Evolutionary conservation across 2,329 filamentous ascomycete genomes (phyloP).

Genomic region (Venturia carpophila): DNA sequence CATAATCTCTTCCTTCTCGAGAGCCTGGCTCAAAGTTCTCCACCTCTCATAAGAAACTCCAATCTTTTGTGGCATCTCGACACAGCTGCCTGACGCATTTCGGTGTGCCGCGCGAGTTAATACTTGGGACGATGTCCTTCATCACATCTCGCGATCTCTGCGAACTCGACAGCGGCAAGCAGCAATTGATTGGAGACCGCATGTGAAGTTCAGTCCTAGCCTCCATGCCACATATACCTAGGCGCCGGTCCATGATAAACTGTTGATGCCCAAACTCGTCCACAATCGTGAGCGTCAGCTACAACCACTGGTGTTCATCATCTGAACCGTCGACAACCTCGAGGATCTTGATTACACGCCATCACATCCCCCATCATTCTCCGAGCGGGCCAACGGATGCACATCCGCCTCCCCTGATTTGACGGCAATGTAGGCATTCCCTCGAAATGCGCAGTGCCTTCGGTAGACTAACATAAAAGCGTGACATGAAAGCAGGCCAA

Average conservation of each 20-base stretch:
- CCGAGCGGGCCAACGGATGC: not conserved
- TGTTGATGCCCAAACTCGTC: not conserved
- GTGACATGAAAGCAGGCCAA: not conserved
- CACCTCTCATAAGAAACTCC: not conserved
- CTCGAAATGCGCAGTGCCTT: not conserved
- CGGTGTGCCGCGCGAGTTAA: not conserved
- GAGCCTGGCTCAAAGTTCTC: not conserved
- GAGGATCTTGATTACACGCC: not conserved
- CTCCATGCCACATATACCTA: not conserved
- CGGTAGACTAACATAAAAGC: not conserved
- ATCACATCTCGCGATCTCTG: not conserved
- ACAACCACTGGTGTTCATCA: not conserved
- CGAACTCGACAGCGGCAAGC: not conserved
- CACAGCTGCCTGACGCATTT: not conserved
- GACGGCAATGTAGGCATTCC: not conserved
- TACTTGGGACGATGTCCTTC: not conserved
- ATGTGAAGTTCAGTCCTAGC: not conserved
- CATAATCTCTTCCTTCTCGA: not conserved
- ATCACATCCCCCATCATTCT: not conserved
- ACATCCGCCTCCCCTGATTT: not conserved
- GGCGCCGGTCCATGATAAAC: not conserved
- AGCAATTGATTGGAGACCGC: not conserved
- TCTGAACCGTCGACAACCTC: not conserved
- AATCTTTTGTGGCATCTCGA: not conserved
- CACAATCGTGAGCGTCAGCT: not conserved